Percentiles rank a stretch among this genome's conserved stretches.
These are phyloP conservation scores for Ambrosiella beaveri DNA, from an alignment of 2,329 filamentous ascomycete species.

Conservation along the genomic window DNA sequence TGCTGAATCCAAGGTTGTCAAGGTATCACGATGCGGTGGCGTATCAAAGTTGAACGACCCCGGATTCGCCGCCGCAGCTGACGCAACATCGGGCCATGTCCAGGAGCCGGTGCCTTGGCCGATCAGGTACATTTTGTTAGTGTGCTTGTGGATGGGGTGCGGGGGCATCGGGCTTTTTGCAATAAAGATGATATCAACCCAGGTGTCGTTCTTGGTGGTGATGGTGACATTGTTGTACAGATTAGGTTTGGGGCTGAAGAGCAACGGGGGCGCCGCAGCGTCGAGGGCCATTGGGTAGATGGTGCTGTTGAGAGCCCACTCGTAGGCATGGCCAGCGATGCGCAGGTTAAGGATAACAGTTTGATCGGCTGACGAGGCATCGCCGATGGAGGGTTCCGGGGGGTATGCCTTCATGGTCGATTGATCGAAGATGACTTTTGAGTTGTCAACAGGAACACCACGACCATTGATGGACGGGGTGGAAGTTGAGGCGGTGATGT, in stretches of 20 bases:
- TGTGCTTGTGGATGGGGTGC: conserved; percentile 49
- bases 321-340: conserved; percentile 27
- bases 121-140: conserved; percentile 40
- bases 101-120: conserved; percentile 34
- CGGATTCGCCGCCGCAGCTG: conserved; percentile 30
- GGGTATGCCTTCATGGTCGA: conserved; percentile 30
- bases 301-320: conserved; percentile 35
- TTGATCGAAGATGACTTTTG: conserved; percentile 28
- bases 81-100: conserved; percentile 33
- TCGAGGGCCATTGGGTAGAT: conserved; percentile 25
- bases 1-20: conserved; percentile 13
- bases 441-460: conserved; percentile 12
- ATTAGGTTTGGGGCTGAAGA: conserved; percentile 25
- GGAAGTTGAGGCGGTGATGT: conserved; percentile 15
- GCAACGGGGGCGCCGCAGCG: conserved; percentile 22
- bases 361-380: conserved; percentile 24
- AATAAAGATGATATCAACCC: conserved; percentile 39
- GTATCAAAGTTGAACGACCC: conserved; percentile 38
- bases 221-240: conserved; percentile 29
- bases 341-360: conserved; percentile 28
- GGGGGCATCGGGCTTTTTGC: conserved; percentile 27
- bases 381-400: conserved; percentile 20
- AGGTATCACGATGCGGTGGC: conserved; percentile 34
- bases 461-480: conserved; percentile 28
- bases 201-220: conserved; percentile 28